Evolutionary conservation across 2,329 filamentous ascomycete genomes (phyloP), one percentile per base, ranked within the genome.

Genomic region (Aaosphaeria arxii): DNA sequence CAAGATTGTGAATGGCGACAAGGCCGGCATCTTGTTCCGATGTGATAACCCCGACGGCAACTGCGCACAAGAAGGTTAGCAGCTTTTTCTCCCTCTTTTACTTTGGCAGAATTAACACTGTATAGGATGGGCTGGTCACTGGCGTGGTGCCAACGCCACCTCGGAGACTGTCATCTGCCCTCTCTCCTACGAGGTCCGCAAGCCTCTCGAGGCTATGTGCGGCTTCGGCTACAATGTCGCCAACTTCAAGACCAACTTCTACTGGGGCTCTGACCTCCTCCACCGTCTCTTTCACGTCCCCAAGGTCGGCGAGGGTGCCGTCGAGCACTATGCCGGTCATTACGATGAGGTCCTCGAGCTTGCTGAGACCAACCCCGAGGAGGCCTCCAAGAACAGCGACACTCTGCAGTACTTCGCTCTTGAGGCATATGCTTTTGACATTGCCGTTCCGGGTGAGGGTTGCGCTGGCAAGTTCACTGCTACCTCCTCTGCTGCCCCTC

Each of bases 81-180:
- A 2, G 9, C 17, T 11, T 24, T 9, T 29, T 29, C 7, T 11
- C 31, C 30, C 6, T 30, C 31, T 13, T 7, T 31, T 6, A 32
- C 30, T 7, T 29, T 4, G 4, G 13, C 11, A 17, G 11, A 24
- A 13, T 17, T 40, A 24, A 40, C 24, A 7, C 7, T n/a, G 6
- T 7, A 5, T 32, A 86, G 83, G 73, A 44, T 88, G 80, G 78
- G 85, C 75, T 41, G 85, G 85, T 32, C 85, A 88, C 72, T 86
- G 80, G 80, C 81, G 86, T 46, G 85, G 85, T 40, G 60, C 66
- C 29, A 88, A 88, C 51, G 84, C 78, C 2, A 83, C 83, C 3
- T 69, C 75, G 1, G 84, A 88, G 67, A 88, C 85, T 2, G 85
- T 88, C 54, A 87, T 88, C 66, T 88, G 85, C 68, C 76, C 78